phyloP scores from a whole-genome alignment of 2,329 filamentous ascomycete species.

The Trichoderma afroharzianum region DNA sequence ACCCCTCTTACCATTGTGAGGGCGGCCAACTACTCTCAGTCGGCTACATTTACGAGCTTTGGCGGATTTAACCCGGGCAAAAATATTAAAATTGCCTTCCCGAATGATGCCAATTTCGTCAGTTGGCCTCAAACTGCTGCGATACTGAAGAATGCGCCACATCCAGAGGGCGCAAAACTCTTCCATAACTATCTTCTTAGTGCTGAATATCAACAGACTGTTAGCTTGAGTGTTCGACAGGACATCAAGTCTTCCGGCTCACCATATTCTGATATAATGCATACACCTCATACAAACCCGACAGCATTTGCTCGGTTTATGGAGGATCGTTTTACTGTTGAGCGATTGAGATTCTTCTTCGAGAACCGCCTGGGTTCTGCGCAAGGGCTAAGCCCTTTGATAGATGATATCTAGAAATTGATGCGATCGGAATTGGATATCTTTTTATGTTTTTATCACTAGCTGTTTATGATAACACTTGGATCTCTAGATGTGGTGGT shows the following conservation, averaged over 20 bases:
- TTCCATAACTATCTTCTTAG: slow-evolving; percentile 46
- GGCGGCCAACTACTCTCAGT: slow-evolving; percentile 27
- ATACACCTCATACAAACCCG: slow-evolving; percentile 34
- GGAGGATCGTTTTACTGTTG: slow-evolving; percentile 38
- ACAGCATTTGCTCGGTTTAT: slow-evolving; percentile 40
- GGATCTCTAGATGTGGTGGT: not conserved
- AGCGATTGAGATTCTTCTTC: slow-evolving; percentile 40
- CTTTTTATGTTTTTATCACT: not conserved
- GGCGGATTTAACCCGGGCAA: slow-evolving; percentile 20
- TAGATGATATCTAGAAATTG: slow-evolving; percentile 24
- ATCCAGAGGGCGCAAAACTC: slow-evolving; percentile 49
- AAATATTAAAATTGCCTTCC: slow-evolving; percentile 28
- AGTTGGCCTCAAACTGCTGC: slow-evolving; percentile 47
- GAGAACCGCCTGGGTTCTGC: slow-evolving; percentile 41
- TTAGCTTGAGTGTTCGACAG: slow-evolving; percentile 33
- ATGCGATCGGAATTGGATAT: not conserved
- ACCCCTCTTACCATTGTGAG: slow-evolving; percentile 39
- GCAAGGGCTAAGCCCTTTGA: slow-evolving; percentile 39
- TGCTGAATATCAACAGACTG: slow-evolving; percentile 35
- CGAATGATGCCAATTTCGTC: slow-evolving; percentile 40
- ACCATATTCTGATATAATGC: slow-evolving; percentile 26
- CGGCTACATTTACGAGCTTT: slow-evolving; percentile 34
- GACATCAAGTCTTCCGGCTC: slow-evolving; percentile 31
- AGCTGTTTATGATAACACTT: not conserved
- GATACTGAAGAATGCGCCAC: slow-evolving; percentile 46